A percentile compares a stretch with the other conserved stretches of the same genome.
These are phyloP conservation scores for Pugionium cornutum DNA, from an alignment of 345 rosid species.

Conservation along the genomic window DNA sequence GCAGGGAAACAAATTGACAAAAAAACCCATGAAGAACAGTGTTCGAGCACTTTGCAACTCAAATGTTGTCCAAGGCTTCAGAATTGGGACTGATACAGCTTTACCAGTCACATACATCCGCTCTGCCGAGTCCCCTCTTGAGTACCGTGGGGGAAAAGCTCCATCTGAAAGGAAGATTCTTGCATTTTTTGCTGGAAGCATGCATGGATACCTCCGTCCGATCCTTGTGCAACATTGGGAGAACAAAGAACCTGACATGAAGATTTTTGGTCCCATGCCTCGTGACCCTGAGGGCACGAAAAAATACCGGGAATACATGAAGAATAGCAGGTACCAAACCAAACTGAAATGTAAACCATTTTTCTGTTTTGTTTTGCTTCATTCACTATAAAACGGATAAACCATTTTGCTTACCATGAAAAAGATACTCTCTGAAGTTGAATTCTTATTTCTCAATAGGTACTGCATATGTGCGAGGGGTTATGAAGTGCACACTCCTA, in stretches of 20 bases:
- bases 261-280: constrained; percentile 72
- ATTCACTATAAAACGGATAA: no score
- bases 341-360: no score
- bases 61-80: constrained; percentile 67
- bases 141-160: constrained; percentile 69
- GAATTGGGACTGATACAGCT: constrained; percentile 67
- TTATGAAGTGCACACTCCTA: constrained; percentile 82
- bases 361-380: no score
- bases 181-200: constrained; percentile 89
- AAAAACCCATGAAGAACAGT: constrained; percentile 54
- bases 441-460: constrained; percentile 13
- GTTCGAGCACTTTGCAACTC: constrained; percentile 80
- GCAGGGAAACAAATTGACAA: constrained; percentile 66
- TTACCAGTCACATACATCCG: constrained; percentile 77
- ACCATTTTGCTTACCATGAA: no score
- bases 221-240: constrained; percentile 68
- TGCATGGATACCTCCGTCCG: constrained; percentile 82
- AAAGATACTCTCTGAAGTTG: background rate
- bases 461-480: constrained; percentile 92
- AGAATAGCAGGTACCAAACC: constrained; percentile 57
- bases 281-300: constrained; percentile 60
- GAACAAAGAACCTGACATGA: constrained; percentile 74
- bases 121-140: constrained; percentile 53
- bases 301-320: constrained; percentile 70
- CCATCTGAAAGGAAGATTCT: constrained; percentile 60